Evolutionary conservation across 371 early-diverging fungal species (phyloP), one percentile per base, ranked within the genome.

Genomic region (Blakeslea trispora): DNA sequence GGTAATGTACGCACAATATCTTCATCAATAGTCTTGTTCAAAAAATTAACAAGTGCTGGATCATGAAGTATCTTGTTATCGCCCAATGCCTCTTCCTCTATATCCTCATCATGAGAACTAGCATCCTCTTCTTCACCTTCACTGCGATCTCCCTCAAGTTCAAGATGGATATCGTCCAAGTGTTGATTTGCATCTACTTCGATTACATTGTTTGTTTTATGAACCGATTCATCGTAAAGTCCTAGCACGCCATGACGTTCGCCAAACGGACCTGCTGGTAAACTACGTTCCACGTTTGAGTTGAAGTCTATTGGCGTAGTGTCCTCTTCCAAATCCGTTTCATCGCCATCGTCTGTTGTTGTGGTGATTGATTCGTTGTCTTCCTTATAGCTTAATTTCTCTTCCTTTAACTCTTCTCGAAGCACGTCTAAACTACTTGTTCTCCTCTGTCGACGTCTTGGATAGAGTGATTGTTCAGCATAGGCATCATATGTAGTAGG

Each of bases 1-100:
- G 79, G 79, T 17, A 79, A 54, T 7, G 79, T 79, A n/a, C 75
- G 64, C 37, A 75, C 32, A 19, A 79, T 79, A 55, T 79, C 79
- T 45, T 79, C 79, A 48, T 75, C 74, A 39, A 79, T 74, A 0
- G 66, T 63, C 49, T 79, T 74, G 46, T 68, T 61, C 28, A 77
- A 58, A 43, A 58, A 76, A n/a, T 60, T 61, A 17, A 65, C 59
- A 2, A 53, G 44, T 5, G 59, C 44, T 32, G 66, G 50, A 35
- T 68, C 66, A 10, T 53, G 42, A 5, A 54, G 19, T 6, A 50
- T 41, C 40, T 47, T 55, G 21, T 65, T 66, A 11, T 56, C 61
- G 9, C 57, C 56, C 14, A 32, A 28, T 4, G 56, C 57, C 1
- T 54, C 61, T 22, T 46, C 51, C 14, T 60, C 58, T 43, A 61